phyloP scores from a whole-genome alignment of 257 asterid species.

The Solanum sitiens region DNA sequence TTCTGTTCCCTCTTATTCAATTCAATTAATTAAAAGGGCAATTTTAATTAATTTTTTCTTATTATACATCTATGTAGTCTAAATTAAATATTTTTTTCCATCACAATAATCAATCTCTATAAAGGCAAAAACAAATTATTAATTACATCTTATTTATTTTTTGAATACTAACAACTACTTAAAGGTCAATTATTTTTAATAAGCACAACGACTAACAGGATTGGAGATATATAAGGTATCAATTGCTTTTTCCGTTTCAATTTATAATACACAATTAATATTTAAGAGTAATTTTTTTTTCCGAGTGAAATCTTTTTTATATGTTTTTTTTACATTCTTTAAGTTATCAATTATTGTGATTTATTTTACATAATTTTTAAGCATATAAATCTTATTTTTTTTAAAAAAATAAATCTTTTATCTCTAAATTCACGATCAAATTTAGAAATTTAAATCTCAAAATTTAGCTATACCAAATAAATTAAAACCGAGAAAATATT shows the following conservation, averaged over 20 bases:
- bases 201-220: neutral
- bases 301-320: too few relatives aligned
- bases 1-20: neutral
- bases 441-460: neutral
- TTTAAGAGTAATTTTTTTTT: neutral
- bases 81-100: too few relatives aligned
- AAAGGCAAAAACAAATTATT: neutral
- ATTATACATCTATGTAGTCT: too few relatives aligned
- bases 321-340: too few relatives aligned
- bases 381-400: too few relatives aligned
- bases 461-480: neutral
- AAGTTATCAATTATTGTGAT: too few relatives aligned
- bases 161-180: neutral
- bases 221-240: neutral
- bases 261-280: too few relatives aligned
- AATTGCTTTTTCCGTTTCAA: too few relatives aligned
- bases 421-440: neutral
- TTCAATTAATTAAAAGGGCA: neutral
- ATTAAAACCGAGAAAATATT: too few relatives aligned
- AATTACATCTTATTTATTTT: neutral
- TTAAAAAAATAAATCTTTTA: too few relatives aligned
- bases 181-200: neutral
- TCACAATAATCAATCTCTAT: neutral
- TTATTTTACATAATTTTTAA: neutral
- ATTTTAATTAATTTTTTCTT: neutral